A percentile compares a stretch with the other conserved stretches of the same genome.
Conservation (phyloP, 2,329 filamentous ascomycete genomes). For the Cladophialophora immunda region DNA sequence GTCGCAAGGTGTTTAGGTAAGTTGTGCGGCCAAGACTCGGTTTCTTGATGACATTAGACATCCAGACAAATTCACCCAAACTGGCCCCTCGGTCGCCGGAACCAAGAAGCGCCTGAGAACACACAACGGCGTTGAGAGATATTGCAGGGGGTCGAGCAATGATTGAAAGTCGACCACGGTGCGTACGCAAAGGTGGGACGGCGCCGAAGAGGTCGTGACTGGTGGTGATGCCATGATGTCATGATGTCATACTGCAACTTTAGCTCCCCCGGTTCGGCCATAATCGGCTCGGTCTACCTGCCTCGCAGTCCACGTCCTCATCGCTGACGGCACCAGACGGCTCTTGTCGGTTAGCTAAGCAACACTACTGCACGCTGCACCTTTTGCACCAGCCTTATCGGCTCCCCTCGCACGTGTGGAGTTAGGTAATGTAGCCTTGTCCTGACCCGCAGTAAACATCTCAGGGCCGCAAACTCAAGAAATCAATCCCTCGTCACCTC, state of each 20-base stretch:
- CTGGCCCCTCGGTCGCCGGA: neutral
- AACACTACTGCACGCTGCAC: neutral
- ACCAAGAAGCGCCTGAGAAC: neutral
- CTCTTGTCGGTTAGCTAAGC: constrained; percentile 1
- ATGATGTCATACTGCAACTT: neutral
- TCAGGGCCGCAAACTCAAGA: neutral
- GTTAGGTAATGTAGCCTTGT: neutral
- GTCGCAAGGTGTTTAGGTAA: neutral
- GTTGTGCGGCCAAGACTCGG: neutral
- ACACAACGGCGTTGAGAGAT: neutral
- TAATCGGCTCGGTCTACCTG: neutral
- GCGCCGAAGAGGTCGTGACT: too few relatives aligned
- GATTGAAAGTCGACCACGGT: neutral
- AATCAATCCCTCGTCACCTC: constrained; percentile 2
- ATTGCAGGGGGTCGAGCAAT: neutral
- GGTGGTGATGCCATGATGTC: neutral
- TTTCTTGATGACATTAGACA: neutral
- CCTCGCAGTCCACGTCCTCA: neutral
- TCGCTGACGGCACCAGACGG: too few relatives aligned
- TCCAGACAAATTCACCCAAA: neutral
- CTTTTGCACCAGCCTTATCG: neutral
- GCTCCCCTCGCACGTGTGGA: constrained; percentile 1
- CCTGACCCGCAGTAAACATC: constrained; percentile 1
- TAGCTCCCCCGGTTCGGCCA: neutral
- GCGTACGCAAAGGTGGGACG: constrained; percentile 2